Evolutionary conservation across 192 early-diverging fungal species (phyloP).

Genomic region (Paraglomus occultum): DNA sequence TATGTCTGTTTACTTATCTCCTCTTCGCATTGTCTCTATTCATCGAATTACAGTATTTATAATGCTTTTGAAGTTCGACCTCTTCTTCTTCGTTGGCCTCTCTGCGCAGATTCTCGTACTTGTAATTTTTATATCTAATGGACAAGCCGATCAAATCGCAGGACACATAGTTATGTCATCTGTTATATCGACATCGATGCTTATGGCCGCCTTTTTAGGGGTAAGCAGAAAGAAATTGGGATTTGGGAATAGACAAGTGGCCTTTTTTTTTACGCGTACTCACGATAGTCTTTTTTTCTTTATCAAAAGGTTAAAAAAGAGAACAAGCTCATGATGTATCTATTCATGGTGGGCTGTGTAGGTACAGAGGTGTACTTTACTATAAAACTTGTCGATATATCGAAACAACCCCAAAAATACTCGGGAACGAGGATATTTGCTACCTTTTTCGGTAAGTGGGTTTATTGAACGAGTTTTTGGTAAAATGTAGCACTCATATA

Average conservation of each 20-base stretch:
- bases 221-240: slow-evolving; percentile 36
- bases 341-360: slow-evolving; percentile 56
- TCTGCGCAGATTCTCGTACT: slow-evolving; percentile 73
- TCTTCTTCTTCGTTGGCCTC: slow-evolving; percentile 77
- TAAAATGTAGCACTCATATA: neutral
- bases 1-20: slow-evolving; percentile 1
- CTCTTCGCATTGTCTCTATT: neutral
- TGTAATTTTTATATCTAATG: slow-evolving; percentile 46
- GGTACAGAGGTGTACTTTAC: slow-evolving; percentile 70
- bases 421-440: slow-evolving; percentile 51
- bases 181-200: slow-evolving; percentile 45
- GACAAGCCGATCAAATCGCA: slow-evolving; percentile 29
- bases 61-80: slow-evolving; percentile 77
- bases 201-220: slow-evolving; percentile 53
- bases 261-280: neutral
- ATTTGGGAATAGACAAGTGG: neutral
- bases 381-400: slow-evolving; percentile 62
- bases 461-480: neutral
- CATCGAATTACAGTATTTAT: slow-evolving; percentile 59
- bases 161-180: slow-evolving; percentile 48
- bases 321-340: slow-evolving; percentile 52
- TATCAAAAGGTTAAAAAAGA: slow-evolving; percentile 48
- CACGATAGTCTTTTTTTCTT: slow-evolving; percentile 10
- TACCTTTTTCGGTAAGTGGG: slow-evolving; percentile 55
- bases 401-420: slow-evolving; percentile 36